Conservation (phyloP, 2,329 filamentous ascomycete species). For the Microsporum ferrugineum region DNA sequence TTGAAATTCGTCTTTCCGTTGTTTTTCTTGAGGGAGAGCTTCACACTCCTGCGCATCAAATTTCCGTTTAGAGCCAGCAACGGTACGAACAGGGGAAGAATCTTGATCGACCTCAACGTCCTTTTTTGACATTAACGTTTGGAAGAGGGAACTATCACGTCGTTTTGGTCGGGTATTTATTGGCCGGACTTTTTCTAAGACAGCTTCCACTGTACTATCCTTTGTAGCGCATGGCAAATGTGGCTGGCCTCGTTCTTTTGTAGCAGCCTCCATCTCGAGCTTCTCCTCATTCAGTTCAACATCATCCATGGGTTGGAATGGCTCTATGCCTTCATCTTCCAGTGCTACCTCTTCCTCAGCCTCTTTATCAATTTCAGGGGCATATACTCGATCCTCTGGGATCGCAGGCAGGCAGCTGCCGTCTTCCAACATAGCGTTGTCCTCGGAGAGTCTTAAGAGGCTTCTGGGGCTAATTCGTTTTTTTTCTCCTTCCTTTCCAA, state of each 20-base stretch:
- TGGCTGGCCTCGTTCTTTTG: background rate
- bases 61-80: constrained; percentile 47
- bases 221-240: background rate
- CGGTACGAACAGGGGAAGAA: constrained; percentile 19
- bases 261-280: background rate
- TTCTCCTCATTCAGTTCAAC: background rate
- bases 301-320: background rate
- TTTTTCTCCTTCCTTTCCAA: background rate
- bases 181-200: background rate
- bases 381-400: constrained; percentile 46
- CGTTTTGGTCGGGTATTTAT: constrained; percentile 40
- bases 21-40: background rate
- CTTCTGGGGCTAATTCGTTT: background rate
- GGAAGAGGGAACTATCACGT: constrained; percentile 38
- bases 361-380: constrained; percentile 30
- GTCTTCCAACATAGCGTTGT: constrained; percentile 10
- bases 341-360: background rate
- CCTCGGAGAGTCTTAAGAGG: background rate
- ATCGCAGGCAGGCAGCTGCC: constrained; percentile 45
- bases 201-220: background rate
- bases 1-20: constrained; percentile 32
- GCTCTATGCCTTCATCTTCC: background rate
- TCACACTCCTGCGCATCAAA: constrained; percentile 39
- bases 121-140: constrained; percentile 23
- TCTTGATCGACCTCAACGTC: constrained; percentile 13